Evolutionary conservation across 495 filamentous ascomycete species (phyloP), one percentile per base, ranked within the genome.

Genomic region (Xylaria scruposa): DNA sequence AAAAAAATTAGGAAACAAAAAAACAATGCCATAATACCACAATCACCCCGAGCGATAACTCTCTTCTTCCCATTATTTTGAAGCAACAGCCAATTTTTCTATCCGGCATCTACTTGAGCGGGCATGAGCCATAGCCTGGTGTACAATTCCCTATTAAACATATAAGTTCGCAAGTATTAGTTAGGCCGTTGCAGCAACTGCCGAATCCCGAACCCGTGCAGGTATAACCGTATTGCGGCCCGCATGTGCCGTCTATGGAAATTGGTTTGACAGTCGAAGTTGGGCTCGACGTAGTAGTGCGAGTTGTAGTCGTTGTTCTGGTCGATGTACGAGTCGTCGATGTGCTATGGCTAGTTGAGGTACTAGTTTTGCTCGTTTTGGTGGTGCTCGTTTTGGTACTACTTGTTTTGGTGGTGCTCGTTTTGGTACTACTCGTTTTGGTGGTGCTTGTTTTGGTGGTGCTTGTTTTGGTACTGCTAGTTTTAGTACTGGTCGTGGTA

Each of bases 161-260:
- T n/a, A 72, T 42, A 21, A 68, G 54, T 17, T 1, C 65, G 19
- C 70, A 72, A 72, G 81, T 82, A 29, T 68, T 68, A 29, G 73
- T 74, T 36, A 68, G 70, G 29, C 76, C 63, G n/a, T 75, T 77
- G 74, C 83, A 84, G 76, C 83, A 85, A 9, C 66, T 70, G 13
- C 82, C 82, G 38, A 79, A 81, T 17, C n/a, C 5, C 54, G 76
- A 79, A 44, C 81, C 81, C 10, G 36, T 40, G 72, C 82, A 84
- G 19, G 82, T 83, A 70, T 83, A 74, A 8, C 72, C 58, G 21
- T 46, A 53, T 29, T 49, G 54, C n/a, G 70, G 70, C 26, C 70
- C 70, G 51, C 70, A 72, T 1, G 59, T 74, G 4, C 74, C 75
- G 21, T 73, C 62, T 58, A 19, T 49, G 40, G 75, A 75, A 13